Conservation (phyloP, 2,329 filamentous ascomycete genomes). For the Amauroascus verrucosus region DNA sequence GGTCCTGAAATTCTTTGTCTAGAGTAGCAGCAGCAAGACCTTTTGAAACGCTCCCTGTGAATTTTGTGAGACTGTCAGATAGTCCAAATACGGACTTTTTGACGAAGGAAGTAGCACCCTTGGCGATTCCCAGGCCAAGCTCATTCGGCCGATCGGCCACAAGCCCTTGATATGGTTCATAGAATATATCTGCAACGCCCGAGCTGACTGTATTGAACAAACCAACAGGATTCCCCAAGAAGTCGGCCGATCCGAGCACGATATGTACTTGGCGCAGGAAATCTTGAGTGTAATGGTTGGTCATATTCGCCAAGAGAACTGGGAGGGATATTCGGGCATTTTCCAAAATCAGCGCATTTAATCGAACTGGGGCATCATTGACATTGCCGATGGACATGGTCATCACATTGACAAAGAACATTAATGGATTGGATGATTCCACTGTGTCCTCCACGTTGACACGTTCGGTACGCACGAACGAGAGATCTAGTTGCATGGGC, state of each 20-base stretch:
- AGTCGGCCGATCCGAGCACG: slow-evolving; percentile 92
- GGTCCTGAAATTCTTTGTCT: slow-evolving; percentile 97
- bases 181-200: slow-evolving; percentile 95
- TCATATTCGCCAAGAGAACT: slow-evolving; percentile 73
- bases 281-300: slow-evolving; percentile 94
- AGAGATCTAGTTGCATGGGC: slow-evolving; percentile 94
- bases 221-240: slow-evolving; percentile 92
- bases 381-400: slow-evolving; percentile 99
- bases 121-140: slow-evolving; percentile 86
- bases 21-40: slow-evolving; percentile 88
- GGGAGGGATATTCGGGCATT: slow-evolving; percentile 85
- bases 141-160: slow-evolving; percentile 95
- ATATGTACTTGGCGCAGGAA: slow-evolving; percentile 93
- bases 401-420: slow-evolving; percentile 98
- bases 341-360: slow-evolving; percentile 89
- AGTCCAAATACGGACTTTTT: slow-evolving; percentile 99
- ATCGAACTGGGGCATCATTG: slow-evolving; percentile 88
- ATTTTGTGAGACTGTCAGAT: slow-evolving; percentile 93
- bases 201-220: slow-evolving; percentile 98
- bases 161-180: slow-evolving; percentile 95
- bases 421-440: slow-evolving; percentile 81
- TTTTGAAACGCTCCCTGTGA: slow-evolving; percentile 94
- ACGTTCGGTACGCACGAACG: slow-evolving; percentile 90
- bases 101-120: slow-evolving; percentile 90
- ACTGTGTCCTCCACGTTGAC: slow-evolving; percentile 95